Conservation (phyloP, 495 filamentous ascomycete genomes). For the Neurospora sp. region DNA sequence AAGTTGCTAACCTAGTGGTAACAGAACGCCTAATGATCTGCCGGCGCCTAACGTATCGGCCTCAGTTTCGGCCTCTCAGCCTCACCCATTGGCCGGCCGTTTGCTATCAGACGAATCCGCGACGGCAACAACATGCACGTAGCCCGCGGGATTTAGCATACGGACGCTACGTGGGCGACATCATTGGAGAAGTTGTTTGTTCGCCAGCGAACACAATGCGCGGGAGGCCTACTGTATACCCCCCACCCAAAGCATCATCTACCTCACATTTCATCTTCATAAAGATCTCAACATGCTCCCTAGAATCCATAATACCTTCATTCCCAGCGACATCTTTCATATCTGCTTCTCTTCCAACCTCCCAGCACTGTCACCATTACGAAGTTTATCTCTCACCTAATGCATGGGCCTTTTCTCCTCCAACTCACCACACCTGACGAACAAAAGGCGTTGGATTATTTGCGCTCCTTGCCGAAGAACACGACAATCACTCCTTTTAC, state of each 20-base stretch:
- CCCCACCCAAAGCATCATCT: rapidly evolving
- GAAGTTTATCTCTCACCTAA: background rate
- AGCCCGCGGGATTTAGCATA: background rate
- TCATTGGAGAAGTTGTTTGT: background rate
- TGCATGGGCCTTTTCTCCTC: too few relatives aligned
- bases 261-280: background rate
- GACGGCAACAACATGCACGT: background rate
- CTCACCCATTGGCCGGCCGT: background rate
- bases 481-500: background rate
- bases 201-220: background rate
- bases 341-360: rapidly evolving
- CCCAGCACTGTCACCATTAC: background rate
- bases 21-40: background rate
- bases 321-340: background rate
- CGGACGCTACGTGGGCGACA: background rate
- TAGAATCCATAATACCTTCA: rapidly evolving
- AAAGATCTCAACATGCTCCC: background rate
- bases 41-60: background rate
- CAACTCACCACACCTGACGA: too few relatives aligned
- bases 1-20: background rate
- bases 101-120: background rate
- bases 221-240: background rate
- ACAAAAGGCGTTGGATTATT: too few relatives aligned
- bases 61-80: background rate
- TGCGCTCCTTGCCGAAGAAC: background rate